Percentiles rank a stretch among this genome's conserved stretches.
These are phyloP conservation scores for Corallochytrium limacisporum DNA, from an alignment of 78 protist species.

Conservation along the genomic window DNA sequence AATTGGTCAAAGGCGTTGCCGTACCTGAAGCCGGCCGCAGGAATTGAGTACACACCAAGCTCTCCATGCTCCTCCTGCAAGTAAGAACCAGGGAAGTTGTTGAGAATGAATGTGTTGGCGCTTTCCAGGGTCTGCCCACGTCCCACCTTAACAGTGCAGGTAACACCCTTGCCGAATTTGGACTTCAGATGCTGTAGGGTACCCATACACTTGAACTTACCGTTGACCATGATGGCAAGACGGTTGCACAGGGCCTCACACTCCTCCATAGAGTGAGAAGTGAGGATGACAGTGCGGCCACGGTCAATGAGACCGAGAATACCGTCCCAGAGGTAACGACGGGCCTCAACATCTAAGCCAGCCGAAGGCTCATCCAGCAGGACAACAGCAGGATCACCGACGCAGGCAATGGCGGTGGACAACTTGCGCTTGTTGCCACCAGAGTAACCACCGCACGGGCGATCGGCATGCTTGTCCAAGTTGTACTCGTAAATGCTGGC, in stretches of 20 bases:
- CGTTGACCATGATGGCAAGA: slow-evolving; percentile 49
- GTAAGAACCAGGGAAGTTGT: neutral
- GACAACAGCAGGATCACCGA: slow-evolving; percentile 45
- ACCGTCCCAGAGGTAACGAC: slow-evolving; percentile 53
- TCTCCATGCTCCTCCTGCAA: slow-evolving; percentile 4
- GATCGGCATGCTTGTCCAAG: neutral
- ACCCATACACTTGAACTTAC: slow-evolving; percentile 16
- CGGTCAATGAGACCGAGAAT: neutral
- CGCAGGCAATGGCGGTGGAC: slow-evolving; percentile 32
- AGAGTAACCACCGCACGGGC: neutral
- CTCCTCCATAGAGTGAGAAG: slow-evolving; percentile 64
- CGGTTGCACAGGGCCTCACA: slow-evolving; percentile 44
- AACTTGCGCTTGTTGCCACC: slow-evolving; percentile 78
- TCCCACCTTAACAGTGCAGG: neutral
- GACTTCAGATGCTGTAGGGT: slow-evolving; percentile 20
- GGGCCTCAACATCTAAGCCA: slow-evolving; percentile 56
- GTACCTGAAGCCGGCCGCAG: neutral
- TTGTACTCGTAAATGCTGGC: too few relatives aligned
- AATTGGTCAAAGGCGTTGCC: neutral
- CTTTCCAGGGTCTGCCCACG: neutral
- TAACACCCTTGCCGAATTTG: neutral
- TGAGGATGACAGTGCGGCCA: slow-evolving; percentile 42
- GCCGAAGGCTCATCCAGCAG: slow-evolving; percentile 58
- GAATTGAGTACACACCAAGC: neutral
- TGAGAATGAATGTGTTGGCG: neutral